These are phyloP conservation scores for Mycena sanguinolenta DNA, from an alignment of 768 basidiomycete species.

Conservation along the genomic window DNA sequence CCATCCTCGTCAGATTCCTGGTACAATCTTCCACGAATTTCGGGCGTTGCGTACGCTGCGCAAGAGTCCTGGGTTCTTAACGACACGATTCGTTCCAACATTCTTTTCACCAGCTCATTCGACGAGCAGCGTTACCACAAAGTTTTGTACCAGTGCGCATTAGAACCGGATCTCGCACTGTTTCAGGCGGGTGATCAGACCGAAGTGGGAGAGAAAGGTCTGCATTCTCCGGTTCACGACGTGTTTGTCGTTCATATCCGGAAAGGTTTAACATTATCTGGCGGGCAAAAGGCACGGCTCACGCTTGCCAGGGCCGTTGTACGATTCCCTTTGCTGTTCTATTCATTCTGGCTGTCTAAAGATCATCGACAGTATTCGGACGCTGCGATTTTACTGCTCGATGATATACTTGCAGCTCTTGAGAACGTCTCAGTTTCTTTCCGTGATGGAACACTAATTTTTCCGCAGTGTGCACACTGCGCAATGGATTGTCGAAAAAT, in stretches of 20 bases:
- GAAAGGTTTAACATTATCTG: slow-evolving; percentile 33
- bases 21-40: slow-evolving; percentile 75
- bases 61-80: slow-evolving; percentile 92
- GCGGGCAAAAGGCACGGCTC: slow-evolving; percentile 62
- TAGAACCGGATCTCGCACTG: slow-evolving; percentile 78
- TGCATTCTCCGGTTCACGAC: slow-evolving; percentile 54
- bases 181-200: slow-evolving; percentile 72
- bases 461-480: too few relatives aligned
- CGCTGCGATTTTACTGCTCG: slow-evolving; percentile 74
- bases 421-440: slow-evolving; percentile 28
- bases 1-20: slow-evolving; percentile 67
- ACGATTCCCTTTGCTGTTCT: neutral
- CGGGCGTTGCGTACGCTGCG: slow-evolving; percentile 83
- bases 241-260: neutral
- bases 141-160: slow-evolving; percentile 79
- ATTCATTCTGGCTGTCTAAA: slow-evolving; percentile 8
- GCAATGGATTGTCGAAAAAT: slow-evolving; percentile 62
- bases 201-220: slow-evolving; percentile 77
- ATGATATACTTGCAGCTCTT: slow-evolving; percentile 79
- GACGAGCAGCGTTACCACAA: slow-evolving; percentile 86
- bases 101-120: slow-evolving; percentile 83
- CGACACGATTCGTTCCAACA: slow-evolving; percentile 84
- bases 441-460: slow-evolving; percentile 35
- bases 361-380: slow-evolving; percentile 49
- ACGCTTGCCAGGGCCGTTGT: slow-evolving; percentile 61